These are phyloP conservation scores for Aristolochia fimbriata DNA, from an alignment of 164 flowering plant species.

Conservation along the genomic window DNA sequence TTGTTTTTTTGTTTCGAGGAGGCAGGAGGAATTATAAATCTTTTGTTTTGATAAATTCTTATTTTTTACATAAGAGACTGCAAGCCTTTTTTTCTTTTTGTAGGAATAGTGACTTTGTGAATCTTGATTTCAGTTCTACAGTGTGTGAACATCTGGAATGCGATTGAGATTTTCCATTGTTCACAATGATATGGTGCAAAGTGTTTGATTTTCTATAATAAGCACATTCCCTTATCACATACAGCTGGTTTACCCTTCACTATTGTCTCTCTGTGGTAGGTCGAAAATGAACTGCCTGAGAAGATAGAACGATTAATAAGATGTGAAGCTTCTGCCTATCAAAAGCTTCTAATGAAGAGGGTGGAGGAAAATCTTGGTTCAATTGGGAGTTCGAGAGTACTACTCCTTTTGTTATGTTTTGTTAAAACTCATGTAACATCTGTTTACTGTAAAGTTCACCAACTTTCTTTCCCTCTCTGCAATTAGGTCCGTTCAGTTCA, in stretches of 20 bases:
- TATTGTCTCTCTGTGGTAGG: conserved; percentile 32
- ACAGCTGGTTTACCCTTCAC: not conserved
- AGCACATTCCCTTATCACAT: not conserved
- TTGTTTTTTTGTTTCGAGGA: too few relatives aligned
- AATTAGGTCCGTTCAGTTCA: conserved; percentile 78
- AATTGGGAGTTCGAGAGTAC: conserved; percentile 75
- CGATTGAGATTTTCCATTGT: too few relatives aligned
- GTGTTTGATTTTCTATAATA: not conserved
- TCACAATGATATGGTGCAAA: too few relatives aligned
- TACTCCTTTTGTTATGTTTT: not conserved
- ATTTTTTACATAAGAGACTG: too few relatives aligned
- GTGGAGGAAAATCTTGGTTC: conserved; percentile 97
- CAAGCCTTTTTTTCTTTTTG: too few relatives aligned
- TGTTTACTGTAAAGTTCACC: not conserved
- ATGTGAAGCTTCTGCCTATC: conserved; percentile 98
- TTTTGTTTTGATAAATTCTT: too few relatives aligned
- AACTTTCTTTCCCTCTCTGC: not conserved
- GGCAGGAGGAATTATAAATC: too few relatives aligned
- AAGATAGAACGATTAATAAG: conserved; percentile 96
- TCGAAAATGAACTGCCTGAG: conserved; percentile 92
- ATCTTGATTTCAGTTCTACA: too few relatives aligned
- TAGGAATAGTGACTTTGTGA: too few relatives aligned
- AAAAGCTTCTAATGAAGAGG: conserved; percentile 95
- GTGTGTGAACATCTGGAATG: too few relatives aligned
- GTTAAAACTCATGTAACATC: not conserved